These are phyloP conservation scores for Aaosphaeria arxii DNA, from an alignment of 2,329 filamentous ascomycete species.

Conservation along the genomic window DNA sequence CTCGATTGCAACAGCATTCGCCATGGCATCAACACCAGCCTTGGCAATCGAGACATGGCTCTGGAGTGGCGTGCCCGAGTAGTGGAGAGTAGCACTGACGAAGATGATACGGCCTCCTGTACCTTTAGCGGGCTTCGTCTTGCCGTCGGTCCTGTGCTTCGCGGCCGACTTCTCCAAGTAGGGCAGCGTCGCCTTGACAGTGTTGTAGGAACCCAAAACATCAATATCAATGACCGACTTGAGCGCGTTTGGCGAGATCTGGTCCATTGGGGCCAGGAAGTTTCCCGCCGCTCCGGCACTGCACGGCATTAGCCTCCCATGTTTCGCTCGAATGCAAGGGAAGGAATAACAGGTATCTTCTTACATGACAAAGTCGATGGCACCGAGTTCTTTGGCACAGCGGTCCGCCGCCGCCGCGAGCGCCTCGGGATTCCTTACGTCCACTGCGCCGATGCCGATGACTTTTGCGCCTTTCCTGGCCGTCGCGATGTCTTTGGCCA, in stretches of 20 bases:
- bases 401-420: slow-evolving; percentile 72
- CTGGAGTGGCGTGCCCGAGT: slow-evolving; percentile 80
- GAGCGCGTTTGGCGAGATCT: slow-evolving; percentile 85
- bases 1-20: slow-evolving; percentile 76
- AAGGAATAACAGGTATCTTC: slow-evolving; percentile 18
- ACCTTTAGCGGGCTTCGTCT: slow-evolving; percentile 43
- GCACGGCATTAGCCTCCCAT: slow-evolving; percentile 10
- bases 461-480: slow-evolving; percentile 78
- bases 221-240: slow-evolving; percentile 96
- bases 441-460: slow-evolving; percentile 72
- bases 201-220: slow-evolving; percentile 90
- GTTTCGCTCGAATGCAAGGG: slow-evolving; percentile 6
- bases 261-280: slow-evolving; percentile 82
- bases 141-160: slow-evolving; percentile 59
- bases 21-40: slow-evolving; percentile 82
- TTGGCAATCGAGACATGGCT: slow-evolving; percentile 91
- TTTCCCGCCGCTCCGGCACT: slow-evolving; percentile 95
- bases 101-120: slow-evolving; percentile 85
- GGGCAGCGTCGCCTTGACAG: slow-evolving; percentile 84
- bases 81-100: slow-evolving; percentile 88
- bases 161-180: slow-evolving; percentile 73
- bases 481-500: slow-evolving; percentile 77
- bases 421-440: slow-evolving; percentile 66
- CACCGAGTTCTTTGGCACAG: slow-evolving; percentile 78
- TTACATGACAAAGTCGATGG: slow-evolving; percentile 90